phyloP scores from a whole-genome alignment of 176 grass and related monocot genomes.

The Phoenix roebelenii region DNA sequence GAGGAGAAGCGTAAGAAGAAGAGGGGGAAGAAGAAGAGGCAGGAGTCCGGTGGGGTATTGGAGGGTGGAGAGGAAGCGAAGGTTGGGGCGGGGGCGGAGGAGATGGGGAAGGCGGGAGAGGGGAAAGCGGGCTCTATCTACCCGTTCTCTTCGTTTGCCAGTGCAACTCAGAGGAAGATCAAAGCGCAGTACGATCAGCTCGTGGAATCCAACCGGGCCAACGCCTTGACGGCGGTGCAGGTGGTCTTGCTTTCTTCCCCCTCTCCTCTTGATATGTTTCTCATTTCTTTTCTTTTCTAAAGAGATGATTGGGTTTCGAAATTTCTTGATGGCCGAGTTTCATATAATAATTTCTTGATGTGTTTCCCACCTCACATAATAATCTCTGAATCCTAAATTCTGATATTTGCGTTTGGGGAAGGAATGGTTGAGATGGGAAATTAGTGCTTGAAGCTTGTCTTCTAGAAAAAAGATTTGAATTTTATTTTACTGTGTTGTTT shows the following conservation, averaged over 20 bases:
- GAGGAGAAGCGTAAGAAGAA: constrained; percentile 25
- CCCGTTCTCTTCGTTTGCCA: constrained; percentile 55
- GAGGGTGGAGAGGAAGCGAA: constrained; percentile 15
- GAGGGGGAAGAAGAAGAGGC: constrained; percentile 37
- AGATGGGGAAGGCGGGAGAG: not conserved
- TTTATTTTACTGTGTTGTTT: no score
- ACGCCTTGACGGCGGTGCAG: constrained; percentile 54
- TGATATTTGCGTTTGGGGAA: no score
- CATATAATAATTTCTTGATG: no score
- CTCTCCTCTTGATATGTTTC: not conserved
- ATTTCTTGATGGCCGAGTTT: no score
- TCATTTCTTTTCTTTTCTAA: no score
- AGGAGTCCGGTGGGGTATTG: constrained; percentile 20
- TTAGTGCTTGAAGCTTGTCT: no score
- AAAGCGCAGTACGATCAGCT: constrained; percentile 73
- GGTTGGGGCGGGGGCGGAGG: constrained; percentile 6
- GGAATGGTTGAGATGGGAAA: no score
- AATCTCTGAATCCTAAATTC: no score
- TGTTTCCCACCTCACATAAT: no score
- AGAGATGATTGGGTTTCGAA: no score
- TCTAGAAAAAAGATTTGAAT: no score
- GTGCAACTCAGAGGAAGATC: constrained; percentile 62
- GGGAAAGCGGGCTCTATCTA: constrained; percentile 30
- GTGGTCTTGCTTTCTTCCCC: constrained; percentile 17
- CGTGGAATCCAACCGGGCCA: constrained; percentile 51